Conservation (phyloP, 139 green algal genomes). For the Nannochloris sp. region DNA sequence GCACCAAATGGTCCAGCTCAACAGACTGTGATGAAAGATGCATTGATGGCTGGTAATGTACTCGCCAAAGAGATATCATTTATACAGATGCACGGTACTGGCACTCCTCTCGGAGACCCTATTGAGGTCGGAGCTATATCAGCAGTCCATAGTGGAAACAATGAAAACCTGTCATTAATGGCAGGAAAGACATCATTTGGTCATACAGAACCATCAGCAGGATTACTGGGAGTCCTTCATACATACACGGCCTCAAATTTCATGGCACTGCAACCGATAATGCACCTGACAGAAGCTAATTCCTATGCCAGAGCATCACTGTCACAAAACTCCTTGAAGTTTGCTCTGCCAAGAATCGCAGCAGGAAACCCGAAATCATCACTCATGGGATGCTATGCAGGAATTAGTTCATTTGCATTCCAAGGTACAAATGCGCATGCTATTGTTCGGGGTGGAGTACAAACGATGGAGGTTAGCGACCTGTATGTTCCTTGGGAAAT, state of each 20-base stretch:
- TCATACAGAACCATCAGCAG: constrained; percentile 65
- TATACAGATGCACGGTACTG: constrained; percentile 73
- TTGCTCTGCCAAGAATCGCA: not conserved
- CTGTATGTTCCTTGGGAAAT: not conserved
- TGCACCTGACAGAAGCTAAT: constrained; percentile 15
- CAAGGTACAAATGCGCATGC: constrained; percentile 57
- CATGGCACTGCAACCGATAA: not conserved
- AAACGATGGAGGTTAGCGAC: not conserved
- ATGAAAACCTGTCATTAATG: constrained; percentile 35
- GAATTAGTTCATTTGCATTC: constrained; percentile 47
- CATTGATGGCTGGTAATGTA: constrained; percentile 26
- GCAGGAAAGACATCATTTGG: constrained; percentile 58
- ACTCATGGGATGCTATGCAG: not conserved
- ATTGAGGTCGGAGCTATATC: constrained; percentile 64
- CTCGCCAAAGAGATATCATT: constrained; percentile 10
- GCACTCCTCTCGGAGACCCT: constrained; percentile 65
- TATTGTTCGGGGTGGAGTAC: not conserved
- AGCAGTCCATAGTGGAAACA: constrained; percentile 14
- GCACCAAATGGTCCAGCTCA: constrained; percentile 75
- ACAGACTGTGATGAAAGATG: constrained; percentile 49
- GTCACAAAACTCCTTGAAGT: not conserved
- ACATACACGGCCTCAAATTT: not conserved
- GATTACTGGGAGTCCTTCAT: constrained; percentile 40
- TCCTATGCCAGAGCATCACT: constrained; percentile 16
- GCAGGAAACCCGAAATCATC: not conserved